Base-by-base conservation (phyloP, 306 rosid genomes). In the Vigna mungo region DNA sequence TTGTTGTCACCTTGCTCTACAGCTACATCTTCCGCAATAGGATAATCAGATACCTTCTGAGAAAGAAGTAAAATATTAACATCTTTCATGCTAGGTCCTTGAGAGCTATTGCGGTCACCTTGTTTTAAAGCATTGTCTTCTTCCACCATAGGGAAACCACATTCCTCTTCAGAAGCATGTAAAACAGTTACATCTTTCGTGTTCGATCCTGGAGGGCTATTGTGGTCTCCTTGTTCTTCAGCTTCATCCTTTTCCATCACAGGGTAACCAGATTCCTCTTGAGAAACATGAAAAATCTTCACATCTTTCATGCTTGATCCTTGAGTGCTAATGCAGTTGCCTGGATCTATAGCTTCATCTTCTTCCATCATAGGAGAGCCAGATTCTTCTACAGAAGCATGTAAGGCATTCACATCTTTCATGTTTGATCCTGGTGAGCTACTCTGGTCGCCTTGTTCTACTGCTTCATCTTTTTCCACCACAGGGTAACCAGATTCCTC, bases 361-460 rank as follows among this genome's bases (percentile, higher is more conserved):
- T 51, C 56, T 7, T 39, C 44, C 44, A 39, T 10, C 44, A 39
- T 39, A 8, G 52, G 52, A n/a, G 1, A 47, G 14, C 69, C 67
- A 66, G 10, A 54, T 21, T 77, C 81, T 67, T 32, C 58, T 11
- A 13, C 12, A 7, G 59, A 66, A 53, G 4, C 17, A 14, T 34
- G 54, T 6, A 15, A 37, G 14, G 36, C 25, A 63, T 64, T 64
- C 21, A 18, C 2, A 14, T 56, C 44, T 46, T 75, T 75, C 5
- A 32, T 48, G 62, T 53, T 66, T 59, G 64, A 71, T n/a, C 54
- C 77, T 60, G 49, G 76, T 36, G 47, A 36, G 32, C 46, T 37
- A 48, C 36, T 70, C 63, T 18, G 41, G 59, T 17, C 32, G 16
- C 34, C 53, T 58, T 46, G 77, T 21, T 69, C 44, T 48, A 3